Base-by-base conservation (phyloP, 176 grass and related monocot species). In the Paspalum vaginatum region DNA sequence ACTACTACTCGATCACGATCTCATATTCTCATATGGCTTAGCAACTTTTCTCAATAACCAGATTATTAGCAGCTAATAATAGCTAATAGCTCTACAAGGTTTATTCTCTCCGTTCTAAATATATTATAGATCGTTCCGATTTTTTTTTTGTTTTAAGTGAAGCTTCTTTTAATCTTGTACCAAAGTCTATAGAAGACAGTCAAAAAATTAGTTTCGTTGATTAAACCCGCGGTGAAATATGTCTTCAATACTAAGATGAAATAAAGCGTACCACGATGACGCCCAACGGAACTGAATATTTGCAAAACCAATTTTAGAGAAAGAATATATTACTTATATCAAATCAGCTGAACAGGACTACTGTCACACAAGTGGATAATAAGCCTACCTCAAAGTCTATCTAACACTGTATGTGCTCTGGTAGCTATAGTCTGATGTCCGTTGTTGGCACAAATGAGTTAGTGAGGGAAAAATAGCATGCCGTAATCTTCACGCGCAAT, bases 391-490 rank as follows among this genome's bases (percentile, higher is more conserved):
- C 11, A 61, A 24, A 22, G 37, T 61, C 55, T 32, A 37, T 61
- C 55, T 32, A 32, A 32, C 1, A 69, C 24, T 64, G n/a, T 15
- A 77, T 50, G 37, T 61, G 5, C 37, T 22, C 22, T n/a, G 21
- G 41, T 47, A 59, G 21, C 16, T 65, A 40, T 65, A 40, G 76
- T 50, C 47, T 65, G 46, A 59, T 84, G 43, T 15, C 42, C 80
- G 38, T 68, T 72, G 55, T 12, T 37, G 61, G 50, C 50, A 73
- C 40, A 41, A n/a, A 74, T 41, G 55, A 59, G 62, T 54, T 62
- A 48, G 7, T 70, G 85, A 15, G 80, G 80, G 25, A 63, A 80
- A 41, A 64, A 41, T 42, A 85, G 80, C 63, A 45, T n/a, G n/a
- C n/a, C n/a, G 38, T 49, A 80, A 70, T 70, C 20, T 45, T 53